Evolutionary conservation across 2,329 filamentous ascomycete genomes (phyloP).

Genomic region (Sporothrix humicola): DNA sequence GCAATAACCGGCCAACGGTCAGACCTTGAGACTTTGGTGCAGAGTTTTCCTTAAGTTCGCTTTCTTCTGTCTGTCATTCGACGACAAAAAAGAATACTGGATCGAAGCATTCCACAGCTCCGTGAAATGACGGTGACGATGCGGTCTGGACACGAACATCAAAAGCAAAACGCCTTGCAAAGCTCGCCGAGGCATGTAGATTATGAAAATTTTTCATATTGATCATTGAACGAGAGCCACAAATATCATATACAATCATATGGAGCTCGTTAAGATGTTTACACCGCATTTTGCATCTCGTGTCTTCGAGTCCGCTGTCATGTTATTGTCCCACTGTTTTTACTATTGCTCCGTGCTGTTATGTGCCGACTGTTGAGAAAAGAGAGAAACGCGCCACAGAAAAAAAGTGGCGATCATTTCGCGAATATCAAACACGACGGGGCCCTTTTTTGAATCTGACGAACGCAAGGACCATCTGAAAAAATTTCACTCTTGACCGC

Average conservation of each 20-base stretch:
- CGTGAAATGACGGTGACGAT: background rate
- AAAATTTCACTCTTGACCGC: constrained; percentile 27
- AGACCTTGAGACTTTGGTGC: background rate
- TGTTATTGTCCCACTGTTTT: constrained; percentile 12
- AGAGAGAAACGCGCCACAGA: background rate
- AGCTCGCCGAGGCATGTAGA: constrained; percentile 24
- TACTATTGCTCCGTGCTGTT: background rate
- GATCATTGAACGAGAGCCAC: background rate
- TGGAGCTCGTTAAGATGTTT: too few species aligned
- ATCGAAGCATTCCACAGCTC: constrained; percentile 16
- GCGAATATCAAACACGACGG: constrained; percentile 26
- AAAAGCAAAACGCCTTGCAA: background rate
- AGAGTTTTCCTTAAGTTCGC: background rate
- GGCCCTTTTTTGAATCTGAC: constrained; percentile 10
- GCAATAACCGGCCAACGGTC: constrained; percentile 23
- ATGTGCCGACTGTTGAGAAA: background rate
- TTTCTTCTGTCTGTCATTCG: background rate
- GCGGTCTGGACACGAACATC: background rate
- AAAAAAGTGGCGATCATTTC: constrained; percentile 23
- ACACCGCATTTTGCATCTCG: too few species aligned
- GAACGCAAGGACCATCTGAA: background rate
- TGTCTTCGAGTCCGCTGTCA: background rate
- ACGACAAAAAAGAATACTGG: background rate
- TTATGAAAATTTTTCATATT: background rate
- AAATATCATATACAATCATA: background rate